Evolutionary conservation across 805 yeast species (phyloP).

Genomic region (Priceomyces melissophilus): DNA sequence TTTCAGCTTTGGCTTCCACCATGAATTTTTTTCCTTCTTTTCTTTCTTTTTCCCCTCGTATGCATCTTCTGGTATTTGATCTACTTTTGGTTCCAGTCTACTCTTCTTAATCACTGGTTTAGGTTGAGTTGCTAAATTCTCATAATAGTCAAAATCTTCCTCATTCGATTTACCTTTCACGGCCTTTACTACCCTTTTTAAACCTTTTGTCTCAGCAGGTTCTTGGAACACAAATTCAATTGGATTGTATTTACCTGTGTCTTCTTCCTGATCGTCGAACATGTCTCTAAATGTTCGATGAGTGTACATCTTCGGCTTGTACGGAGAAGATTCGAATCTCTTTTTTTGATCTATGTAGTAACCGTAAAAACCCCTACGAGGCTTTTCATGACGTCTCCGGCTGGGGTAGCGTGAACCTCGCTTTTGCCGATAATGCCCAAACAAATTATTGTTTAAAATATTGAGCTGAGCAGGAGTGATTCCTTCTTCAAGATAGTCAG

Average conservation of each 20-base stretch:
- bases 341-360: conserved; percentile 37
- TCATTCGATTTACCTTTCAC: conserved; percentile 28
- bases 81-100: background rate
- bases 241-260: conserved; percentile 31
- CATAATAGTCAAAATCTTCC: conserved; percentile 36
- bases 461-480: conserved; percentile 40
- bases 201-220: conserved; percentile 18
- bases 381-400: background rate
- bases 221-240: conserved; percentile 37
- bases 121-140: conserved; percentile 10
- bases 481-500: conserved; percentile 26
- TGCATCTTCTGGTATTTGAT: background rate
- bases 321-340: conserved; percentile 29
- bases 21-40: conserved; percentile 15
- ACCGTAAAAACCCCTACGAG: conserved; percentile 14
- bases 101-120: background rate
- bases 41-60: conserved; percentile 10
- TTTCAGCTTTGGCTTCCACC: conserved; percentile 22
- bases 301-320: conserved; percentile 35
- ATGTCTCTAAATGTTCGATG: conserved; percentile 40
- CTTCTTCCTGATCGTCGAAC: conserved; percentile 29
- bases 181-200: conserved; percentile 25
- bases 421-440: background rate
- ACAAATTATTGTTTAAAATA: conserved; percentile 12
- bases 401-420: background rate